Base-by-base conservation (phyloP, 345 rosid genomes). In the Euphorbia lathyris region DNA sequence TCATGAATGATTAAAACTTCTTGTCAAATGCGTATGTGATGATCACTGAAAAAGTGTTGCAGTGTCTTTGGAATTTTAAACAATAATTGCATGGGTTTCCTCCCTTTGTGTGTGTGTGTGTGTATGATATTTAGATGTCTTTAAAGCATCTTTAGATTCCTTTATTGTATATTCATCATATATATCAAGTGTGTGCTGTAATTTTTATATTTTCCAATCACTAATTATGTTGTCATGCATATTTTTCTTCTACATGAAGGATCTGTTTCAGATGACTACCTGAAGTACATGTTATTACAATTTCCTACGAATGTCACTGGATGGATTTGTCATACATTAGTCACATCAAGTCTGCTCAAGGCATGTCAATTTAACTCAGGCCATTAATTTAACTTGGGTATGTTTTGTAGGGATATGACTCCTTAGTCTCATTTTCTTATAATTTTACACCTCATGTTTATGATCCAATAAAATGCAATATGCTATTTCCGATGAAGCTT, bases 331-430 rank as follows among this genome's bases (percentile, higher is more conserved):
- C 87, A 91, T 52, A 81, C 96, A 9, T 78, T 91, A 76, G 99
- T 91, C 79, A 95, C 97, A 2, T 91, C 99, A 61, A 91, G 93
- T 83, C 99, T 95, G 74, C 86, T 95, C 71, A 91, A 94, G 97
- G 98, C 90, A 90, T 67, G 95, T 79, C 72, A 69, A 72, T 77
- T 79, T 80, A 78, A 79, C 84, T 78, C 74, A 68, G 71, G 78
- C 65, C 48, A 58, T 67, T 76, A 61, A 66, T 53, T 71, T 74
- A 76, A 48, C 65, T 70, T 72, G 67, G 81, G 77, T 71, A 80
- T 80, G 81, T 72, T 75, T 36, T 29, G 57, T 74, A 72, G 78
- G 71, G 34, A 64, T 45, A 51, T 67, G 29, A 58, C 57, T 56
- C 29, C 36, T 38, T 27, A 7, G 25, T 20, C n/a, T 27, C 14